Evolutionary conservation across 352 stramenopile genomes (phyloP), one percentile per base, ranked within the genome.

Genomic region (Globisporangium emineosum): DNA sequence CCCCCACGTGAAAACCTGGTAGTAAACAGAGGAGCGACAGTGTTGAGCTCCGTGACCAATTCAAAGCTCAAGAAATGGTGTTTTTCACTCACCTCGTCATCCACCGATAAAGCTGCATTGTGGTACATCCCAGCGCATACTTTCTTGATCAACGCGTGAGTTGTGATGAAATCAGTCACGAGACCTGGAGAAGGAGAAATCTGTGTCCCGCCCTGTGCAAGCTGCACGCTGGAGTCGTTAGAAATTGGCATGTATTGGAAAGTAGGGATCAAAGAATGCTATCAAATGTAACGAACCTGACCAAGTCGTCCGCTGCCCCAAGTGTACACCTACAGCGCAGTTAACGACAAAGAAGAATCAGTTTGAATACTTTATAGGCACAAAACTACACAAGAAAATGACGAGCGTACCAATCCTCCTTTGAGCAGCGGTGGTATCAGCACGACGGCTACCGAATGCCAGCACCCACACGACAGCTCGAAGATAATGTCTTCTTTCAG

Each of bases 271-370:
- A 15, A 7, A 50, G 42, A n/a, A 17, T 13, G 33, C 13, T 19
- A 43, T 21, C 23, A 21, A 56, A 9, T 2, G 23, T 27, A 23
- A 33, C 58, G 65, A 64, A 97, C 78, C 74, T 98, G 91, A 5
- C 94, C 93, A 57, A 97, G 73, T n/a, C 90, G 96, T 0, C 94
- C 93, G 49, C 78, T 96, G n/a, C 92, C 92, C 90, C 90, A 98
- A 3, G 92, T 98, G 62, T 98, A 98, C 6, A 91, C 71, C 74
- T 79, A 66, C 13, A 13, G 3, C 19, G 29, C 8, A 9, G 17
- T 21, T 21, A 66, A 64, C 12, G 10, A 9, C 37, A 32, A 51
- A 7, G 19, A 19, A 66, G 10, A 7, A 15, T 10, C 37, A 15
- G 19, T 42, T 27, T 29, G 17, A 29, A 19, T 12, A n/a, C n/a